Evolutionary conservation across 2,329 filamentous ascomycete genomes (phyloP), one percentile per base, ranked within the genome.

Genomic region (Thelonectria discophora): DNA sequence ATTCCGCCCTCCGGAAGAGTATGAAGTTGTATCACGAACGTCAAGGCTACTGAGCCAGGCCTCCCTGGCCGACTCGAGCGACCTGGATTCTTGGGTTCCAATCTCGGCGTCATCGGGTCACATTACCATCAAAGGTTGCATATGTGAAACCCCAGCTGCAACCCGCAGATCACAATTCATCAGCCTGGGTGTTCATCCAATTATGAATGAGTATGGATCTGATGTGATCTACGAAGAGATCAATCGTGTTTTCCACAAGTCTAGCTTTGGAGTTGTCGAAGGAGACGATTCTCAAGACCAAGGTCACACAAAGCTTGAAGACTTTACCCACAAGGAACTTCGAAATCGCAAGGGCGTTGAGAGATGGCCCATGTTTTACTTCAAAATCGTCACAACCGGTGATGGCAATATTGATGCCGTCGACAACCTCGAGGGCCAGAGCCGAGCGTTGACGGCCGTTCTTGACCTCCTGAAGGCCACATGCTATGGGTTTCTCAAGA

Each of bases 311-410:
- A 86, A 82, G 60, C 75, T 70, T 7, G 80, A 83, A 27, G 79
- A 78, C 1, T 84, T 80, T 57, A 85, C 81, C 1, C 77, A 74
- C 32, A 83, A 77, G 64, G 84, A 88, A 60, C 67, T 85, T 20
- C 65, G 39, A 87, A 81, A 70, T 76, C 77, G 12, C 83, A 72
- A 92, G 72, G 83, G 88, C 0, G 80, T 94, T 10, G 93, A 97
- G 70, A 85, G 87, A 52, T 95, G 92, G 88, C 93, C 94, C 0
- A 94, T 94, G 88, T 98, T 97, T 70, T 90, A 89, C 69, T 78
- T 98, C n/a, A 86, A 86, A 27, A 85, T 97, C 37, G 46, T 78
- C 81, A 2, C 70, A 84, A 40, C 56, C 20, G 55, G 48, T 47
- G 57, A 59, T 11, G 62, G 70, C 2, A 75, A 77, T n/a, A 27